phyloP scores from a whole-genome alignment of 2,329 filamentous ascomycete species.

The Penicillium sp. region DNA sequence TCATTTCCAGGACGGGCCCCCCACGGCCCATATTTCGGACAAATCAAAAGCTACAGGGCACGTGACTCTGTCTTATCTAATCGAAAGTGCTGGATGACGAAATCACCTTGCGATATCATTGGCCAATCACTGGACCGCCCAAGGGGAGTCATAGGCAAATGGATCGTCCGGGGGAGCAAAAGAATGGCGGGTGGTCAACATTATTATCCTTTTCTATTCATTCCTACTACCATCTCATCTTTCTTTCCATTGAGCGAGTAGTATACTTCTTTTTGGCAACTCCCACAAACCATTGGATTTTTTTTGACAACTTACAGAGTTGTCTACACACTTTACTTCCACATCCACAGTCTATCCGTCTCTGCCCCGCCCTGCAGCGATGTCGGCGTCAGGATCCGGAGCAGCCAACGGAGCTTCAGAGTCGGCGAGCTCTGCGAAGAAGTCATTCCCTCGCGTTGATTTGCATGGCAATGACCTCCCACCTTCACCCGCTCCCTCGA shows the following conservation, averaged over 20 bases:
- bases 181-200: not conserved
- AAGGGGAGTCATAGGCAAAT: constrained; percentile 15
- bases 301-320: constrained; percentile 1
- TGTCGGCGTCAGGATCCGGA: constrained; percentile 35
- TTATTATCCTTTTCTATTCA: constrained; percentile 6
- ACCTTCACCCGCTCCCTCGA: constrained; percentile 88
- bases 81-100: constrained; percentile 7
- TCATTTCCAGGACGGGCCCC: too few relatives aligned
- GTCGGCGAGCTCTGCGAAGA: constrained; percentile 36
- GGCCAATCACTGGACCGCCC: constrained; percentile 10
- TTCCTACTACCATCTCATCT: constrained; percentile 6
- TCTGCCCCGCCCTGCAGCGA: constrained; percentile 31
- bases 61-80: not conserved
- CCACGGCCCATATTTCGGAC: not conserved
- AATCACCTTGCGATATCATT: constrained; percentile 8
- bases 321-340: not conserved
- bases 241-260: not conserved
- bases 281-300: too few relatives aligned
- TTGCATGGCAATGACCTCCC: constrained; percentile 79
- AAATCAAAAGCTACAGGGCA: not conserved
- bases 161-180: constrained; percentile 9
- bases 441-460: constrained; percentile 60
- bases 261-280: too few relatives aligned
- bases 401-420: constrained; percentile 14
- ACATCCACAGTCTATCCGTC: not conserved